Base-by-base conservation (phyloP, 1,284 basidiomycete species). In the Psilocybe mexicana region DNA sequence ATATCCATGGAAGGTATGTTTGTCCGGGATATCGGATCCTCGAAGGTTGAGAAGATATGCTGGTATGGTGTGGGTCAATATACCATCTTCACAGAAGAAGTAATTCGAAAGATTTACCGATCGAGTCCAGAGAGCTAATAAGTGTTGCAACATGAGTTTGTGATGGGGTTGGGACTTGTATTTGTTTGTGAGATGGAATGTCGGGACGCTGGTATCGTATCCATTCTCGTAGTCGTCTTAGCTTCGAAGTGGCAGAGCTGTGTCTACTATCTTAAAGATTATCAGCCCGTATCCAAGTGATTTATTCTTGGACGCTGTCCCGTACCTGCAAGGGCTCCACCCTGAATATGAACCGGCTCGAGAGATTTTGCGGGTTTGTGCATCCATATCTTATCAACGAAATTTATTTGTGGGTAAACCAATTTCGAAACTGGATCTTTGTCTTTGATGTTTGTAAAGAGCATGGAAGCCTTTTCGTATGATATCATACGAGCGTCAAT, bases 1-100 rank as follows among this genome's bases (percentile, higher is more conserved):
- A 67, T 96, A 96, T 0, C 91, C 83, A 53, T 90, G 90, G 74
- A 96, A 95, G 8, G 96, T 82, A 0, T 94, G 94, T 65, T 91
- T 93, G 76, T 85, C 92, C 0, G 91, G 91, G 35, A 97, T 87
- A 67, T 97, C 95, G 4, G 83, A 82, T 45, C 93, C 93, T 50
- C 95, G 87, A 53, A 94, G 78, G 70, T 96, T 96, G 18, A 95
- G 78, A 5, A 90, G 66, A 78, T 90, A 95, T 0, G 92, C 91
- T 82, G 58, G 11, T 36, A 18, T 12, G 53, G 50, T 49, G 40
- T 49, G 56, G 25, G 4, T 40, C 3, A 40, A n/a, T n/a, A 11
- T 40, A 8, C 4, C 11, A 12, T 23, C 25, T 35, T 26, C 25
- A 55, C 43, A 44, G 42, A 28, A 2, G 26, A 25, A 30, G 23